phyloP scores from a whole-genome alignment of 306 rosid genomes.

The Quercus aquifolioides region DNA sequence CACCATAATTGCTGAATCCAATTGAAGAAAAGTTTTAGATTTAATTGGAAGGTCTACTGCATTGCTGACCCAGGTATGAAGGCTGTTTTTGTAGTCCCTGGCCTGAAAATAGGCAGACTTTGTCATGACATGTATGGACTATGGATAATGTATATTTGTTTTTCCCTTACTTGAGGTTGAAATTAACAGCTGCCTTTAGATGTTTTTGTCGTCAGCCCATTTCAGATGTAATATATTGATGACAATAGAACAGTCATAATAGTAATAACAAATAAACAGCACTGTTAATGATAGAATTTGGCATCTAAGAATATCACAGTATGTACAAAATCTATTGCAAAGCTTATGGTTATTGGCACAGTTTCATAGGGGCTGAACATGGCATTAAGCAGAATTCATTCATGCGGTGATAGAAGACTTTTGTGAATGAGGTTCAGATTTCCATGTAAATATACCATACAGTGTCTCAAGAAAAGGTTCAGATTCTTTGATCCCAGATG shows the following conservation, averaged over 20 bases:
- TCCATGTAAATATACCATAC: not conserved
- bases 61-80: slow-evolving; percentile 18
- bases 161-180: slow-evolving; percentile 9
- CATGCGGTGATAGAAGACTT: not conserved
- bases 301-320: not conserved
- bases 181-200: slow-evolving; percentile 11
- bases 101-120: slow-evolving; percentile 23
- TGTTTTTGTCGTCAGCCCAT: slow-evolving; percentile 17
- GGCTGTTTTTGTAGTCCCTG: slow-evolving; percentile 30
- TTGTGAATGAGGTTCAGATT: not conserved
- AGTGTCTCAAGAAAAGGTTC: too few relatives aligned
- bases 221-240: slow-evolving; percentile 25
- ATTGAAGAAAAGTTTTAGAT: slow-evolving; percentile 23
- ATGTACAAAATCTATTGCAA: not conserved
- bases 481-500: too few relatives aligned
- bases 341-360: not conserved
- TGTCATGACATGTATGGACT: not conserved
- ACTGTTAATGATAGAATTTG: not conserved
- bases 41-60: slow-evolving; percentile 30
- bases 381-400: not conserved
- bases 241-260: slow-evolving; percentile 9
- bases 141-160: slow-evolving; percentile 6
- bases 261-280: slow-evolving; percentile 13
- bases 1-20: slow-evolving; percentile 20
- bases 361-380: not conserved